Base-by-base conservation (phyloP, 2,329 filamentous ascomycete species). In the Nemania serpens region DNA sequence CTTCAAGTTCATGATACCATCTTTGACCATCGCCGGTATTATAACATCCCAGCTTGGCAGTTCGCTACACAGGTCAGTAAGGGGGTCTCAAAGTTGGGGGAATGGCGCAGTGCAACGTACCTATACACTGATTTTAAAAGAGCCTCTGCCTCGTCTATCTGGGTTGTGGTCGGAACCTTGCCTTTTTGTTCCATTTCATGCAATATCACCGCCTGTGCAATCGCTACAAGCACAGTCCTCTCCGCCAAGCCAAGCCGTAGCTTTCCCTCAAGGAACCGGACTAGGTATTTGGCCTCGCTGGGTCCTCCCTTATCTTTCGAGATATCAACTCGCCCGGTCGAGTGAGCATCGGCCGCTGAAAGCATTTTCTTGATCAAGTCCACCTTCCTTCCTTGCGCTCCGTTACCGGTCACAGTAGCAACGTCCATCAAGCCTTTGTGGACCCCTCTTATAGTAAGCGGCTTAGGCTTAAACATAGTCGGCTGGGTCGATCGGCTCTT, bases 391-490 rank as follows among this genome's bases (percentile, higher is more conserved):
- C 89, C 88, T 74, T 98, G 95, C 0, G 93, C 89, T 45, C 94
- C 94, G 71, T 91, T 90, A 10, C 95, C 95, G 67, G 91, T 85
- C 13, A 91, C 84, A 17, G 91, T 96, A 6, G 95, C 95, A 73
- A 99, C 96, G 36, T 83, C 85, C 82, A 98, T 91, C 37, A 99
- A 77, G 1, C 91, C 91, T 72, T 95, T 89, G 70, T 96, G 93
- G 1, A 99, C 93, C 29, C 90, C 92, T 59, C 85, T 86, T 1
- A 99, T 84, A 0, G 93, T 97, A 69, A 99, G 79, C 29, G 93
- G 83, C 76, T 96, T 97, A 2, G 93, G 95, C 75, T 96, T 97
- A 82, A 98, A 97, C 93, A 99, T 97, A 20, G 95, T 98, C 11
- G 91, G 91, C 73, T 99, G 95, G 47, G 93, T 98, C 13, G 90